Evolutionary conservation across 1,284 basidiomycete genomes (phyloP).

Genomic region (Sporisorium iseilematis-ciliati): DNA sequence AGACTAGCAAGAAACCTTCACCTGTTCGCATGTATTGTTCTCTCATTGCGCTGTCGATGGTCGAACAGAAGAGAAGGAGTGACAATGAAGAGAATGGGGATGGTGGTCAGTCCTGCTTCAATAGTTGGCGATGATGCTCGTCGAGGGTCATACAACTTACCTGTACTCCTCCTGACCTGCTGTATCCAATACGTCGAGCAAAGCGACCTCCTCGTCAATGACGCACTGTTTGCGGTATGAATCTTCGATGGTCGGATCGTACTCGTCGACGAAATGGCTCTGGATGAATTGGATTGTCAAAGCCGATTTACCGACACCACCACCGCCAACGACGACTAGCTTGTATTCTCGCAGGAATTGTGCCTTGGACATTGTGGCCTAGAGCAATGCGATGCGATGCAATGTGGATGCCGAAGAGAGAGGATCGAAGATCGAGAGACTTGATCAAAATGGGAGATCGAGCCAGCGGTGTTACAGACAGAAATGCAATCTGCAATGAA

Average conservation of each 20-base stretch:
- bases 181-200: conserved; percentile 97
- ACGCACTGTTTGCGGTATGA: conserved; percentile 71
- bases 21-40: conserved; percentile 98
- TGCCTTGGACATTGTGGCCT: conserved; percentile 74
- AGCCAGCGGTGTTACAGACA: too few species aligned
- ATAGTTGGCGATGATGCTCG: background rate
- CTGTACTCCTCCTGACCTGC: conserved; percentile 99
- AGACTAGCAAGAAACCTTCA: conserved; percentile 98
- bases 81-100: background rate
- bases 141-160: conserved; percentile 73
- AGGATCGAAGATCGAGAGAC: background rate
- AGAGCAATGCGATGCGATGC: background rate
- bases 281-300: conserved; percentile 96
- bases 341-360: conserved; percentile 72
- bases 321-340: conserved; percentile 92
- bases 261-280: conserved; percentile 97
- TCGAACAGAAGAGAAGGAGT: too few species aligned
- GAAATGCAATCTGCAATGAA: too few species aligned
- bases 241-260: conserved; percentile 93
- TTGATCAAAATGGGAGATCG: too few species aligned
- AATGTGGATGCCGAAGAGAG: background rate
- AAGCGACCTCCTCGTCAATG: conserved; percentile 96
- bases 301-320: conserved; percentile 96
- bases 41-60: conserved; percentile 85
- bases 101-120: background rate